Evolutionary conservation across 495 filamentous ascomycete species (phyloP), one percentile per base, ranked within the genome.

Genomic region (Aspergillus carlsbadensis): DNA sequence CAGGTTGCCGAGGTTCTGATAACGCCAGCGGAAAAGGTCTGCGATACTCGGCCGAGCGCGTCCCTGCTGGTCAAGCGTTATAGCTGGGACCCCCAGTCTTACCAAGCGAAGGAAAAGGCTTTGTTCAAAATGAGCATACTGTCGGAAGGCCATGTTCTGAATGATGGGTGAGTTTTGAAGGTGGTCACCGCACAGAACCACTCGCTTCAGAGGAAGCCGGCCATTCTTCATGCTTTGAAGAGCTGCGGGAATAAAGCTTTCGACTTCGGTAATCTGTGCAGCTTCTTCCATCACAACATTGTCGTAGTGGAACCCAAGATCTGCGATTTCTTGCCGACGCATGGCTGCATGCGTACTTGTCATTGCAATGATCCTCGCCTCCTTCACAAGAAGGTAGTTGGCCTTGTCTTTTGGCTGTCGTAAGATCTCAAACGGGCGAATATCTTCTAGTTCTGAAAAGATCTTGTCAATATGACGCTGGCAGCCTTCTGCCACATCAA

Each of bases 271-370:
- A 65, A 98, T 95, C 62, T 99, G 94, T 18, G 94, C 94, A 2
- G 94, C 92, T 76, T 99, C 94, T 80, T 99, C 94, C 93, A 99
- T 96, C 47, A 99, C 79, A 13, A 99, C 88, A 60, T 96, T 98
- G 72, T 98, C 92, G 62, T 98, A 99, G 60, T 91, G 89, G 78
- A 99, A 98, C 6, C 94, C 95, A 41, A 97, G 79, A 17, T 83
- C 80, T 0, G 90, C 87, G 63, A 99, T 99, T 64, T 98, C 94
- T 57, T 89, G 85, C 45, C 92, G 81, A 55, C 92, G 87, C 87
- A 98, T 99, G n/a, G 94, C 94, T 10, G 94, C 95, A 72, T 99
- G 94, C 1, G 94, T 99, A 3, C 90, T 91, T 10, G 94, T 99
- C 95, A 98, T 98, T 50, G 94, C 94, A 59, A 99, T 88, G 44